Evolutionary conservation across 495 filamentous ascomycete genomes (phyloP).

Genomic region (Aspergillus biplanus): DNA sequence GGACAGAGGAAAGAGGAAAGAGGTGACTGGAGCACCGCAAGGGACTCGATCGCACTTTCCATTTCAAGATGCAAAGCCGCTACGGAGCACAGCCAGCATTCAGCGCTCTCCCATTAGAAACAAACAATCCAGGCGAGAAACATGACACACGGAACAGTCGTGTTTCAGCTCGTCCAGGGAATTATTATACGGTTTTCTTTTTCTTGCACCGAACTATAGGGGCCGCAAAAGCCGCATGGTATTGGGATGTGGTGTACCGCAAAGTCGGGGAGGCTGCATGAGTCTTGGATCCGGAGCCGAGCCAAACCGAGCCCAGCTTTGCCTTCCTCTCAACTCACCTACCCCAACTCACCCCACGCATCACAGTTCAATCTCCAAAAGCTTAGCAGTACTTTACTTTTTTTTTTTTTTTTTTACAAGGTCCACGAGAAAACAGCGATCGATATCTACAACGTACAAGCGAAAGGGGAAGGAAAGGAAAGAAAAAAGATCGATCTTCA

Average conservation of each 20-base stretch:
- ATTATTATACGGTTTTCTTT: neutral
- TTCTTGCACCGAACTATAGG: neutral
- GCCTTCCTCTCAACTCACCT: conserved; percentile 8
- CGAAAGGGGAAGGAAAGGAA: too few species aligned
- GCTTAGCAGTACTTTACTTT: neutral
- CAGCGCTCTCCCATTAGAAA: too few species aligned
- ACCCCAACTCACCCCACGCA: neutral
- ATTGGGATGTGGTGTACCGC: conserved; percentile 9
- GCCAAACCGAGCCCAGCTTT: conserved; percentile 7
- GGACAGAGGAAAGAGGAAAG: conserved; percentile 26
- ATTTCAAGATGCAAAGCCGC: conserved; percentile 7
- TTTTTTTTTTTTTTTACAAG: neutral
- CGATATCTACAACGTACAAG: too few species aligned
- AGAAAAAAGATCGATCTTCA: neutral
- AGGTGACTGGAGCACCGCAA: conserved; percentile 10
- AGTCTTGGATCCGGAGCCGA: conserved; percentile 18
- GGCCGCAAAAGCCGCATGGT: conserved; percentile 9
- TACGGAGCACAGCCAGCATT: neutral
- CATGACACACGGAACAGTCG: neutral
- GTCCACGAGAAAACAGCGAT: too few species aligned
- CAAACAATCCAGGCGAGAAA: neutral
- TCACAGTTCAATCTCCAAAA: too few species aligned
- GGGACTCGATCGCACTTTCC: conserved; percentile 21
- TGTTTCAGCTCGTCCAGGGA: neutral
- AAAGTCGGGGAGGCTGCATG: conserved; percentile 20